These are phyloP conservation scores for Claviceps citrina DNA, from an alignment of 2,329 filamentous ascomycete species.

Conservation along the genomic window DNA sequence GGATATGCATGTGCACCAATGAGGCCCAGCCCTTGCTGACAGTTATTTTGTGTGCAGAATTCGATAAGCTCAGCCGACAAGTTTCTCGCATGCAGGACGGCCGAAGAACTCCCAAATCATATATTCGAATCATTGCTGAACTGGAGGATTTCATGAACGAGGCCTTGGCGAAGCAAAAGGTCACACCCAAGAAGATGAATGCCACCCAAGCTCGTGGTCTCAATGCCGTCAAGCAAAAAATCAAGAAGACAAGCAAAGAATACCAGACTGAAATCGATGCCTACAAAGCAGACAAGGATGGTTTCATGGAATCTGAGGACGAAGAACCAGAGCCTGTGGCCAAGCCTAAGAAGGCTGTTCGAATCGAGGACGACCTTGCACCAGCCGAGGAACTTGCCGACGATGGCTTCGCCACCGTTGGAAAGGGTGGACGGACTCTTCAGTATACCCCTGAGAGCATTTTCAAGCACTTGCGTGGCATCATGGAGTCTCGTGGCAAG, in stretches of 20 bases:
- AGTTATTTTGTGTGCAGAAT: constrained; percentile 41
- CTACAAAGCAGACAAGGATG: constrained; percentile 73
- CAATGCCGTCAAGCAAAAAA: constrained; percentile 93
- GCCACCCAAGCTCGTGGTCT: constrained; percentile 84
- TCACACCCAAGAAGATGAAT: constrained; percentile 96
- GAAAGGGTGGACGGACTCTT: constrained; percentile 74
- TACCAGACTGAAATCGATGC: constrained; percentile 75
- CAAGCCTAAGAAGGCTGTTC: constrained; percentile 25
- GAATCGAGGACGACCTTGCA: constrained; percentile 29
- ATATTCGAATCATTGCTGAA: constrained; percentile 85
- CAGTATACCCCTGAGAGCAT: constrained; percentile 95
- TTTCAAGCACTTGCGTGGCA: constrained; percentile 85
- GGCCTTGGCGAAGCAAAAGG: constrained; percentile 87
- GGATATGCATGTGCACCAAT: neutral
- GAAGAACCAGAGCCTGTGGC: constrained; percentile 48
- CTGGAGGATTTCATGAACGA: constrained; percentile 92
- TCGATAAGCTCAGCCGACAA: constrained; percentile 85
- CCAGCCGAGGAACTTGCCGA: constrained; percentile 49
- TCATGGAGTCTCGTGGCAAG: constrained; percentile 91
- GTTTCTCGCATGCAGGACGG: constrained; percentile 62
- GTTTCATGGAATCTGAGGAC: constrained; percentile 72
- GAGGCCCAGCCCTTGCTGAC: constrained; percentile 7
- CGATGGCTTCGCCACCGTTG: constrained; percentile 78
- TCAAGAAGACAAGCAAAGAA: constrained; percentile 98
- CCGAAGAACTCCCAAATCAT: constrained; percentile 72